These are phyloP conservation scores for Solanum medicagineum DNA, from an alignment of 257 asterid species.

Conservation along the genomic window DNA sequence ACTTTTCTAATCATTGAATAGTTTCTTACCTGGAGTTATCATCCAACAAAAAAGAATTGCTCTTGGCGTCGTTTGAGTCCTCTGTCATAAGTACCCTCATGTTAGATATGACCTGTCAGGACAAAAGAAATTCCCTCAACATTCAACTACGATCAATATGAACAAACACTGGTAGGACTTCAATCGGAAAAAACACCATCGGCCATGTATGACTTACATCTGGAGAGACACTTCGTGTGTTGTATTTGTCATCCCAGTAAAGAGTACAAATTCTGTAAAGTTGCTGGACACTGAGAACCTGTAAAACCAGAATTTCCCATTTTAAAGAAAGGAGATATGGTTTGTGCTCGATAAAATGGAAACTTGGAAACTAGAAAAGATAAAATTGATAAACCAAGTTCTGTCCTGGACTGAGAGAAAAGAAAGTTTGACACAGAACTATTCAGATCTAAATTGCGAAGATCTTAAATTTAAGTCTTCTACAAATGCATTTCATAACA, in stretches of 20 bases:
- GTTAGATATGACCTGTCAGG: constrained; percentile 71
- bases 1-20: background rate
- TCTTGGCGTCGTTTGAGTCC: constrained; percentile 61
- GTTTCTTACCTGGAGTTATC: constrained; percentile 64
- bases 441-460: background rate
- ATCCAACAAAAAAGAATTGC: constrained; percentile 79
- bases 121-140: background rate
- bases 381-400: background rate
- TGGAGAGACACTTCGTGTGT: constrained; percentile 84
- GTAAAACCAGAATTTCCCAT: constrained; percentile 13
- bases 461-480: background rate
- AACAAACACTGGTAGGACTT: background rate
- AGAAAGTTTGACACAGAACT: background rate
- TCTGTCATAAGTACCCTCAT: constrained; percentile 91
- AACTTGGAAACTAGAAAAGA: background rate
- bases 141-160: background rate
- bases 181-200: background rate
- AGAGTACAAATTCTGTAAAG: constrained; percentile 88
- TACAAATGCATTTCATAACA: background rate
- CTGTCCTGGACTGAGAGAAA: background rate
- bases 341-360: background rate
- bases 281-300: constrained; percentile 94
- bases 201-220: constrained; percentile 43
- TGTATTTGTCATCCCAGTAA: constrained; percentile 89
- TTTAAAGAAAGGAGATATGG: background rate